phyloP scores from a whole-genome alignment of 352 stramenopile genomes.

The Phytophthora aleatoria region DNA sequence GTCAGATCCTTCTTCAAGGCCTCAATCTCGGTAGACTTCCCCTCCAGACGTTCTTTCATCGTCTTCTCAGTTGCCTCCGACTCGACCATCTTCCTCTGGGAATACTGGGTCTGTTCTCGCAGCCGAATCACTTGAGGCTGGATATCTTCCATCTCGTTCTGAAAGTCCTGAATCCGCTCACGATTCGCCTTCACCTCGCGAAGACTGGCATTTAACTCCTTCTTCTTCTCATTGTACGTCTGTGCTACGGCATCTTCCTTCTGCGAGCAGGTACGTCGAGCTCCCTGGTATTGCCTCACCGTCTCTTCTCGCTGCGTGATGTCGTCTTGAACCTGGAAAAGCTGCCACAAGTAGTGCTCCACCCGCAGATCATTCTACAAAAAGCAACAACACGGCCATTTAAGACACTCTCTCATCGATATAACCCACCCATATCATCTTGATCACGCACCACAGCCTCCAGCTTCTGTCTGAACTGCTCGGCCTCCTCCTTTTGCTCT shows the following conservation, averaged over 20 bases:
- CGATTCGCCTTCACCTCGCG: constrained; percentile 68
- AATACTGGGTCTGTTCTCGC: constrained; percentile 90
- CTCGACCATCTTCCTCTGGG: constrained; percentile 68
- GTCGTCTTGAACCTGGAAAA: constrained; percentile 95
- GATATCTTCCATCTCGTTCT: constrained; percentile 87
- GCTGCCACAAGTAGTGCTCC: constrained; percentile 96
- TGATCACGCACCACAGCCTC: constrained; percentile 56
- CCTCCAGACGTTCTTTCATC: constrained; percentile 79
- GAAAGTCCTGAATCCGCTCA: constrained; percentile 73
- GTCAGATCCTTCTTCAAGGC: constrained; percentile 73
- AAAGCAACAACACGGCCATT: constrained; percentile 1
- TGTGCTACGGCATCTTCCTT: constrained; percentile 57
- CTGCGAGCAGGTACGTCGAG: constrained; percentile 39
- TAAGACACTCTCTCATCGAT: neutral
- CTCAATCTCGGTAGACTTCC: constrained; percentile 86
- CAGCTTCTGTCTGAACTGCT: constrained; percentile 79
- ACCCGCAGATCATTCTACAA: constrained; percentile 73
- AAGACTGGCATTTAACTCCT: constrained; percentile 55
- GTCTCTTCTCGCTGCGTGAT: constrained; percentile 83
- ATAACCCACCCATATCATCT: neutral
- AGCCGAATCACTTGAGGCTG: constrained; percentile 80
- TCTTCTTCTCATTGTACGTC: constrained; percentile 76
- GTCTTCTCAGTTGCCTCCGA: constrained; percentile 49
- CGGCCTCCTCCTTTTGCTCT: constrained; percentile 95
- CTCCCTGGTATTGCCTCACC: constrained; percentile 57